Conservation (phyloP, 768 basidiomycete genomes). For the Trametes gibbosa region DNA sequence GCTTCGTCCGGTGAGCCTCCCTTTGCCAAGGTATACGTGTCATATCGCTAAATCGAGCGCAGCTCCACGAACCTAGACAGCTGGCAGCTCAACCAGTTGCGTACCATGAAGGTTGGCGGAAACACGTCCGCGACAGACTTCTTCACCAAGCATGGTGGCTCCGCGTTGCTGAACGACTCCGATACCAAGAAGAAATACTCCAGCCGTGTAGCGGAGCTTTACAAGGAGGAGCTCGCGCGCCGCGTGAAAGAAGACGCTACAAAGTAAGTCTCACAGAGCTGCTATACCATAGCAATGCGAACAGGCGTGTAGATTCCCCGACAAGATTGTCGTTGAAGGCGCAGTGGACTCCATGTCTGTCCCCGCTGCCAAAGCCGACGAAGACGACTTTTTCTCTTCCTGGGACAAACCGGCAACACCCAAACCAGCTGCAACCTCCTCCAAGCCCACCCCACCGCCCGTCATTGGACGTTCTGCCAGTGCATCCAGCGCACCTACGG, state of each 20-base stretch:
- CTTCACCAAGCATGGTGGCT: conserved; percentile 83
- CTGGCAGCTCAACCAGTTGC: conserved; percentile 88
- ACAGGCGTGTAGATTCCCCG: conserved; percentile 57
- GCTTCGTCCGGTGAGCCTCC: conserved; percentile 80
- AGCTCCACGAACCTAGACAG: conserved; percentile 96
- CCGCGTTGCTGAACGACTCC: conserved; percentile 61
- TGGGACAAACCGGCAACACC: conserved; percentile 80
- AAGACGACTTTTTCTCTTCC: conserved; percentile 95
- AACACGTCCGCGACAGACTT: conserved; percentile 86
- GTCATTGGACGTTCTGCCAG: conserved; percentile 51
- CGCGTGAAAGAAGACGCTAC: conserved; percentile 73
- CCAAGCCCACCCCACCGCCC: conserved; percentile 52
- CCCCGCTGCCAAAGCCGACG: conserved; percentile 38
- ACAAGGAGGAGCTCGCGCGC: conserved; percentile 87
- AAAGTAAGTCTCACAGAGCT: conserved; percentile 45
- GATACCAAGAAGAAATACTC: conserved; percentile 92
- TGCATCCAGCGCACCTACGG: conserved; percentile 23
- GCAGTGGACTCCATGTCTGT: conserved; percentile 32
- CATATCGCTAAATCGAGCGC: neutral
- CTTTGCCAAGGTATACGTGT: neutral
- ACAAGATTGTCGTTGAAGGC: conserved; percentile 82
- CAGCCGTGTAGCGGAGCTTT: conserved; percentile 76
- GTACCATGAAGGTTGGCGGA: conserved; percentile 95
- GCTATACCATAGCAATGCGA: neutral
- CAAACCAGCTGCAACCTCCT: conserved; percentile 29